phyloP scores from a whole-genome alignment of 495 filamentous ascomycete genomes.

The Xylaria flabelliformis region DNA sequence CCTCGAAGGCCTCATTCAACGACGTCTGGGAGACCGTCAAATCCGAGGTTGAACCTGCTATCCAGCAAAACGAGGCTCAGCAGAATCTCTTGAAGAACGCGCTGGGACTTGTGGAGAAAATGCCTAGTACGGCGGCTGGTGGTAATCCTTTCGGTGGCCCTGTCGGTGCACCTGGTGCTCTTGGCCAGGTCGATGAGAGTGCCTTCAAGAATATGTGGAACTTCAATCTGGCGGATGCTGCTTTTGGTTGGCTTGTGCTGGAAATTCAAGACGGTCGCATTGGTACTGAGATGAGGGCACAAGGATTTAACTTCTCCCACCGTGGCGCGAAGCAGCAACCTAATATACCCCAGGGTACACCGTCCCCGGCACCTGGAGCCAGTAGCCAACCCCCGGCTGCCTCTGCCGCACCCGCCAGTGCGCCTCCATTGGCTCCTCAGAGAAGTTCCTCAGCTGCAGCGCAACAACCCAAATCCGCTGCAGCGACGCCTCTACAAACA shows the following conservation, averaged over 20 bases:
- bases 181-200: conserved; percentile 94
- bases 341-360: conserved; percentile 42
- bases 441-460: conserved; percentile 43
- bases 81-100: conserved; percentile 90
- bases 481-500: conserved; percentile 50
- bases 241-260: conserved; percentile 93
- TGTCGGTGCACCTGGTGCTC: conserved; percentile 68
- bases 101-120: conserved; percentile 88
- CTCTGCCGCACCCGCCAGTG: conserved; percentile 47
- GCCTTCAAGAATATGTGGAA: conserved; percentile 99
- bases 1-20: conserved; percentile 97
- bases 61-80: conserved; percentile 90
- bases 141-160: conserved; percentile 96
- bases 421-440: conserved; percentile 42
- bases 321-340: conserved; percentile 67
- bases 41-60: conserved; percentile 89
- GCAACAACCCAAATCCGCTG: conserved; percentile 47
- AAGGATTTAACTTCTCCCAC: conserved; percentile 99
- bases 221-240: conserved; percentile 97
- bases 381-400: conserved; percentile 45
- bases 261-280: conserved; percentile 95
- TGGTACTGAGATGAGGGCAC: conserved; percentile 96
- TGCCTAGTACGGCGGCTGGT: conserved; percentile 92
- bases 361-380: conserved; percentile 43
- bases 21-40: conserved; percentile 99